phyloP scores from a whole-genome alignment of 2,329 filamentous ascomycete species.

The Colletotrichum siamense region DNA sequence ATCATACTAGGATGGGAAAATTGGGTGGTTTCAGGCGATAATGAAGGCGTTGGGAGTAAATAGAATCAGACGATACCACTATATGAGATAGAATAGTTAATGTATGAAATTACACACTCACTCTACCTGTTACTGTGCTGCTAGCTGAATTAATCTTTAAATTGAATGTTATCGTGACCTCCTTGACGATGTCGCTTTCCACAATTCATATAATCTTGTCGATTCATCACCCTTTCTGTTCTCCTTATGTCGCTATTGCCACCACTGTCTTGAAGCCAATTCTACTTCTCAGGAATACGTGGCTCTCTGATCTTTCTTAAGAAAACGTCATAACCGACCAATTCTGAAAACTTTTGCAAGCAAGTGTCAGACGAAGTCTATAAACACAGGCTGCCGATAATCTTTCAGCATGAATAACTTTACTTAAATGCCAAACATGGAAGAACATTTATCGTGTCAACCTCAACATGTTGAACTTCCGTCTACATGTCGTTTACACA shows the following conservation, averaged over 20 bases:
- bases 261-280: not conserved
- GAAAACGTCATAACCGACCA: rapidly evolving
- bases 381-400: rapidly evolving
- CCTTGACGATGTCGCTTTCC: not conserved
- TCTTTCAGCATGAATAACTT: not conserved
- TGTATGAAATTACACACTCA: not conserved
- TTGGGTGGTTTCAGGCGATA: not conserved
- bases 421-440: not conserved
- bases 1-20: not conserved
- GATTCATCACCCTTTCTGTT: rapidly evolving
- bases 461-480: not conserved
- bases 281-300: rapidly evolving
- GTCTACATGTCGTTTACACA: not conserved
- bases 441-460: not conserved
- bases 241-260: no score
- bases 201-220: not conserved
- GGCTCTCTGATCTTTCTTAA: not conserved
- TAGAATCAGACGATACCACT: not conserved
- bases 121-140: not conserved
- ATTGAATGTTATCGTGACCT: not conserved
- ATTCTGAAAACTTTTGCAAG: rapidly evolving
- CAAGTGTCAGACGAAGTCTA: rapidly evolving
- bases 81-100: not conserved
- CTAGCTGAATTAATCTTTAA: no score
- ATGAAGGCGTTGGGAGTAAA: not conserved